A percentile compares a stretch with the other conserved stretches of the same genome.
These are phyloP conservation scores for Epichloe baconii DNA, from an alignment of 2,329 filamentous ascomycete genomes.

Conservation along the genomic window DNA sequence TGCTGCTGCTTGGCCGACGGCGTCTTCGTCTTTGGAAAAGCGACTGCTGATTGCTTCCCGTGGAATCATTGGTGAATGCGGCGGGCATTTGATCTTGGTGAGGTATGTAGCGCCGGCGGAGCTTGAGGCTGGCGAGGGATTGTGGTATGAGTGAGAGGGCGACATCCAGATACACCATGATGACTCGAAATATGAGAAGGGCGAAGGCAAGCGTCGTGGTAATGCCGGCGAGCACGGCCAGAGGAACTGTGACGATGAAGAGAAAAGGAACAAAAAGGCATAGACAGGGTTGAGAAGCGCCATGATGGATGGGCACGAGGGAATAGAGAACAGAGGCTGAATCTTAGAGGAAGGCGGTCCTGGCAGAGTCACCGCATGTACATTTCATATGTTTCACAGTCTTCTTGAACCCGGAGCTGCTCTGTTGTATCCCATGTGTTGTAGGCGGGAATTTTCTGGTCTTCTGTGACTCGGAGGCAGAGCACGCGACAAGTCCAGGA, in stretches of 20 bases:
- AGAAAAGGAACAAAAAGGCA: constrained; percentile 48
- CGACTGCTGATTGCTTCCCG: constrained; percentile 8
- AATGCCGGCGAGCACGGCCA: constrained; percentile 48
- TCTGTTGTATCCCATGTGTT: background rate
- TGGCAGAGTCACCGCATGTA: background rate
- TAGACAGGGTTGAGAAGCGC: constrained; percentile 41
- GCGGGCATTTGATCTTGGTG: constrained; percentile 1
- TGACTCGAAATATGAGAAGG: constrained; percentile 46
- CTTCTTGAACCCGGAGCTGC: background rate
- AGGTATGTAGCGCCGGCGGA: constrained; percentile 13
- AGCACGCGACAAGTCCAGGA: background rate
- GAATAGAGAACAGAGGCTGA: no score
- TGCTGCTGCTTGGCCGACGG: constrained; percentile 23
- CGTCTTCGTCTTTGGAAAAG: constrained; percentile 14
- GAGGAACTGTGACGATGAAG: constrained; percentile 47
- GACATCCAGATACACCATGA: constrained; percentile 51
- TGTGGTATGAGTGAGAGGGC: constrained; percentile 43
- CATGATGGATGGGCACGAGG: constrained; percentile 24
- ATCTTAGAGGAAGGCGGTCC: background rate
- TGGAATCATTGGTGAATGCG: constrained; percentile 9
- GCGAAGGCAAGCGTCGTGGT: constrained; percentile 50
- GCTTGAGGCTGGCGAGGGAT: constrained; percentile 32
- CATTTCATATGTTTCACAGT: background rate
- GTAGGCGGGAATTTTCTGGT: no score
- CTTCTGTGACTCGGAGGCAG: background rate